Base-by-base conservation (phyloP, 768 basidiomycete genomes). In the Suillus cothurnatus region DNA sequence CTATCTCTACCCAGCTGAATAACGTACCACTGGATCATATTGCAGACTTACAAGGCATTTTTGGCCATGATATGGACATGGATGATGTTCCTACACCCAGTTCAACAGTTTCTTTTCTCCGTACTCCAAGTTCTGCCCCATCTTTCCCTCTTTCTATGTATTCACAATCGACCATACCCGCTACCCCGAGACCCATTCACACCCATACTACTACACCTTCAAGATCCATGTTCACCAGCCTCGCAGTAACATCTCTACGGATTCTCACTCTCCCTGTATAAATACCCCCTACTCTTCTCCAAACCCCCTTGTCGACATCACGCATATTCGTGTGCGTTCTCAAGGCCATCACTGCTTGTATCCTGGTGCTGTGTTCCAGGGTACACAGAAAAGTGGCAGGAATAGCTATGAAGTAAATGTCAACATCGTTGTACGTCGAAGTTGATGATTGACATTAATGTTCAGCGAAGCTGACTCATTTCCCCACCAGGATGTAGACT, bases 391-490 rank as follows among this genome's bases (percentile, higher is more conserved):
- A 80, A 93, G 91, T 68, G 97, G 96, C 4, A 85, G 94, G 70
- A 96, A 92, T 74, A 92, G 91, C 73, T 98, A 98, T 81, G 94
- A 97, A 67, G 97, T 98, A 49, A 91, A 88, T 71, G 94, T 99
- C 64, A 91, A 90, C 64, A 92, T 99, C 62, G 87, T 94, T 75
- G 94, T 97, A 77, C 73, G 94, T 88, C 32, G 34, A 6, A 61
- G 9, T 11, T 5, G 52, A 55, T 12, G 73, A 56, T 55, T 61
- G 39, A 64, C 65, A 28, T 47, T 12, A 38, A 17, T 28, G 28
- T 57, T 49, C 38, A 41, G 3, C 34, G 41, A 31, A 41, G 39
- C 38, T 39, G 7, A 39, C 14, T 57, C 36, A 52, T 67, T 70
- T n/a, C 23, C 21, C 17, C 56, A 21, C 28, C 72, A 95, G 94